A percentile compares a stretch with the other conserved stretches of the same genome.
phyloP scores from a whole-genome alignment of 352 stramenopile genomes.

The Phytophthora capsici region DNA sequence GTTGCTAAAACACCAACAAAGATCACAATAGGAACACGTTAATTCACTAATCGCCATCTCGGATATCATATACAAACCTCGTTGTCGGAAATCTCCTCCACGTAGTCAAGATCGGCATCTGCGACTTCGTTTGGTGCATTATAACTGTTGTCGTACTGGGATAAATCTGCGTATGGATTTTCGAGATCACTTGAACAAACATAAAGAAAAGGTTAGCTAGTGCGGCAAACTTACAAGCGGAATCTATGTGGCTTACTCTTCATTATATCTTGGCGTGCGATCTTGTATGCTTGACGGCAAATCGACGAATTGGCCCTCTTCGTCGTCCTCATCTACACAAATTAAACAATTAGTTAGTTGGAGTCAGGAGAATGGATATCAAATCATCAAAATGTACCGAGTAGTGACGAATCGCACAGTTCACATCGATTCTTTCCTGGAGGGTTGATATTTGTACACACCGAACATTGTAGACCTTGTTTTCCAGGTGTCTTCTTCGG shows the following conservation, averaged over 20 bases:
- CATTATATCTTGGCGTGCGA: conserved; percentile 21
- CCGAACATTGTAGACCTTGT: conserved; percentile 39
- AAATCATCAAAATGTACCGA: conserved; percentile 17
- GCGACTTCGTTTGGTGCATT: conserved; percentile 29
- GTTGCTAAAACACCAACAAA: conserved; percentile 3
- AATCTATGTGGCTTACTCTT: conserved; percentile 19
- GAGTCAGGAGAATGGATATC: conserved; percentile 1
- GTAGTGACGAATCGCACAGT: conserved; percentile 51
- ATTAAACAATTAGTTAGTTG: not conserved
- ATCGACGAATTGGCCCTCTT: conserved; percentile 40
- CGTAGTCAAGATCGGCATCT: conserved; percentile 33
- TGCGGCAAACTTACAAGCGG: not conserved
- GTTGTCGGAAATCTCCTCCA: conserved; percentile 76
- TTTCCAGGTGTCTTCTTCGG: conserved; percentile 11
- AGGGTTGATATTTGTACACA: conserved; percentile 70
- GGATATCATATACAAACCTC: conserved; percentile 40
- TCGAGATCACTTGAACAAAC: conserved; percentile 39
- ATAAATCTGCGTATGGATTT: conserved; percentile 48
- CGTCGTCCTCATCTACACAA: conserved; percentile 15
- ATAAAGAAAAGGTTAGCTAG: not conserved
- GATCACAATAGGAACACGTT: not conserved
- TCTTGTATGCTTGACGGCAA: conserved; percentile 36
- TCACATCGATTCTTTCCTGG: conserved; percentile 44
- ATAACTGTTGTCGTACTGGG: conserved; percentile 34
- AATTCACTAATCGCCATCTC: not conserved